Evolutionary conservation across 129 eudicot genomes (phyloP).

Genomic region (Helianthus annuus): DNA sequence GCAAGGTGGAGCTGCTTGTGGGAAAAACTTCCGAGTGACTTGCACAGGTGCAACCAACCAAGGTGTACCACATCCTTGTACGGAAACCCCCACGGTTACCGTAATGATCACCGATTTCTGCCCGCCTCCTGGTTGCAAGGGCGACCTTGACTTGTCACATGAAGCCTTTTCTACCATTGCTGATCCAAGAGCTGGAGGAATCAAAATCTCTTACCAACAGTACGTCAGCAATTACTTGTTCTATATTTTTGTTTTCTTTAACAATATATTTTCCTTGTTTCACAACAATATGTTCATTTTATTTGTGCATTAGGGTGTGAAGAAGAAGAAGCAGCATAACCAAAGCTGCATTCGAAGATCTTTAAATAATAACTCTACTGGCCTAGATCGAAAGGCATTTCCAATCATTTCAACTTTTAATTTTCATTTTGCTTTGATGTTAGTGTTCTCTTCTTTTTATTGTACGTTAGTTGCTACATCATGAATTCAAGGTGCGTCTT

Average conservation of each 20-base stretch:
- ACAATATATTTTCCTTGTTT: neutral
- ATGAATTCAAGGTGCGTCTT: neutral
- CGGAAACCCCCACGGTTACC: slow-evolving; percentile 16
- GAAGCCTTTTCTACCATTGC: slow-evolving; percentile 10
- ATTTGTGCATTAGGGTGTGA: neutral
- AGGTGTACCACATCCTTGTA: neutral
- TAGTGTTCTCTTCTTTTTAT: neutral
- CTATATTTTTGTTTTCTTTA: neutral
- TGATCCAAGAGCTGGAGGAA: neutral
- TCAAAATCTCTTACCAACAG: neutral
- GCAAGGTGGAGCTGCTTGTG: slow-evolving; percentile 3
- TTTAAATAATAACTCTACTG: neutral
- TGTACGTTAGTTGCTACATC: neutral
- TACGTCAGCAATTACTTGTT: neutral
- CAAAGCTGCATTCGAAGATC: neutral
- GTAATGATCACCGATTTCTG: neutral
- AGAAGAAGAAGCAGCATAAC: neutral
- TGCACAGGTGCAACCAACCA: neutral
- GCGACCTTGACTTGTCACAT: slow-evolving; percentile 5
- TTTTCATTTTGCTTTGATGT: neutral
- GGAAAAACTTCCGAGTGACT: neutral
- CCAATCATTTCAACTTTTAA: neutral
- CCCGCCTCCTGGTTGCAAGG: slow-evolving; percentile 25
- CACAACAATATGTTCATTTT: neutral
- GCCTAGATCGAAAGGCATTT: neutral